Percentiles rank a stretch among this genome's conserved stretches.
Conservation (phyloP, 2,329 filamentous ascomycete species). For the Alternaria incomplexa region DNA sequence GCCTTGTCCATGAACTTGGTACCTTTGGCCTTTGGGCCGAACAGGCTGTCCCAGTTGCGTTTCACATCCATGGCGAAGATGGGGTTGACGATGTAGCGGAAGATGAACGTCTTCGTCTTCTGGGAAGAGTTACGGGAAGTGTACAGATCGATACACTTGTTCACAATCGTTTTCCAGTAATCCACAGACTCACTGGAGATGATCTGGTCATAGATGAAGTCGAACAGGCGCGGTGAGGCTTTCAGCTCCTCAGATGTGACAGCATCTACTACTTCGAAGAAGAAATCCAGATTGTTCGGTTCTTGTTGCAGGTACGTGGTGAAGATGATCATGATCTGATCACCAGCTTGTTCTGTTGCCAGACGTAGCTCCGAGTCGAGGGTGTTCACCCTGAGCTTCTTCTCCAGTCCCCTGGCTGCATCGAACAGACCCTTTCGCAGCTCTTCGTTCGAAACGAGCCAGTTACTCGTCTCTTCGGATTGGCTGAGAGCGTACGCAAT, state of each 20-base stretch:
- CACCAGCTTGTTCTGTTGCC: slow-evolving; percentile 84
- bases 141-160: slow-evolving; percentile 88
- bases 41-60: slow-evolving; percentile 70
- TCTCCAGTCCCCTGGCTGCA: slow-evolving; percentile 79
- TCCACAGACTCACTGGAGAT: slow-evolving; percentile 85
- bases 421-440: slow-evolving; percentile 65
- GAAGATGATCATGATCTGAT: slow-evolving; percentile 85
- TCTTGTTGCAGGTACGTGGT: slow-evolving; percentile 78
- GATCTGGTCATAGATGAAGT: slow-evolving; percentile 84
- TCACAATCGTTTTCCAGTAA: slow-evolving; percentile 80
- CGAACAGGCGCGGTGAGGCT: slow-evolving; percentile 73
- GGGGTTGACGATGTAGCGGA: slow-evolving; percentile 92
- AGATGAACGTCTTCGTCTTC: slow-evolving; percentile 89
- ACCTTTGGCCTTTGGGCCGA: slow-evolving; percentile 59
- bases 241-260: slow-evolving; percentile 85
- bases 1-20: slow-evolving; percentile 82
- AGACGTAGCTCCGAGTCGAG: slow-evolving; percentile 77
- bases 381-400: slow-evolving; percentile 70
- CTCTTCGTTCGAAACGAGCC: slow-evolving; percentile 65
- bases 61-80: slow-evolving; percentile 97
- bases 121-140: slow-evolving; percentile 78
- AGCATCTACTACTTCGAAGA: slow-evolving; percentile 83
- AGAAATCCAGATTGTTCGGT: slow-evolving; percentile 77
- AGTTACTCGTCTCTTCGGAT: slow-evolving; percentile 68
- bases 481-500: slow-evolving; percentile 79